Conservation (phyloP, 2,329 filamentous ascomycete species). For the Aspergillus costaricaensis region DNA sequence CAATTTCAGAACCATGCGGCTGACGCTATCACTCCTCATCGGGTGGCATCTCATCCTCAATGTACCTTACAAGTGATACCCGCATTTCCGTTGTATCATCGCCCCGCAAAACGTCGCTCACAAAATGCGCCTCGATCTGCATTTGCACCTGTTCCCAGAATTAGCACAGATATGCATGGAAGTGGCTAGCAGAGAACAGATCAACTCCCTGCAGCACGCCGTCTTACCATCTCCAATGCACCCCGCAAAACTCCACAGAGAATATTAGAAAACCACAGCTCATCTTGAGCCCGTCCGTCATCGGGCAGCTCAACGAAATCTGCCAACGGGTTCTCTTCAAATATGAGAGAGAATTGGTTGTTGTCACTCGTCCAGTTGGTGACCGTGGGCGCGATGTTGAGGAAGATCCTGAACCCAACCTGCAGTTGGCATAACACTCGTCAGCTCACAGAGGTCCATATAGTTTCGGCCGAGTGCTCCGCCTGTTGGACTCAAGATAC, state of each 20-base stretch:
- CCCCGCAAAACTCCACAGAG: constrained; percentile 90
- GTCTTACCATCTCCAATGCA: constrained; percentile 85
- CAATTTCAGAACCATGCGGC: neutral
- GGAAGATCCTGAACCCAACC: constrained; percentile 98
- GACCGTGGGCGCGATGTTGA: constrained; percentile 91
- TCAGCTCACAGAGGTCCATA: constrained; percentile 12
- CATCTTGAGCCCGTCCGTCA: constrained; percentile 91
- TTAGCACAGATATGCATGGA: neutral
- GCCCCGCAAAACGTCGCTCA: constrained; percentile 87
- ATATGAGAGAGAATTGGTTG: constrained; percentile 93
- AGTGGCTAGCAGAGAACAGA: neutral
- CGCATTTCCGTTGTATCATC: constrained; percentile 98
- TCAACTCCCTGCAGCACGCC: neutral
- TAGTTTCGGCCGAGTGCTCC: neutral
- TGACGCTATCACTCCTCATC: constrained; percentile 76
- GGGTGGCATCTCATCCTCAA: constrained; percentile 95
- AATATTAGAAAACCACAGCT: constrained; percentile 98
- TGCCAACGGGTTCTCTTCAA: constrained; percentile 94
- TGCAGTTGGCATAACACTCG: constrained; percentile 39
- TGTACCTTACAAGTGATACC: constrained; percentile 86
- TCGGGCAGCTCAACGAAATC: constrained; percentile 98
- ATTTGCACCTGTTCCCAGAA: constrained; percentile 70
- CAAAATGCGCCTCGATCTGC: constrained; percentile 96
- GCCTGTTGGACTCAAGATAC: constrained; percentile 47
- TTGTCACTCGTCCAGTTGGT: constrained; percentile 96